Percentiles rank a stretch among this genome's conserved stretches.
Evolutionary conservation across 768 basidiomycete species (phyloP).

Genomic region (Favolaschia claudopus): DNA sequence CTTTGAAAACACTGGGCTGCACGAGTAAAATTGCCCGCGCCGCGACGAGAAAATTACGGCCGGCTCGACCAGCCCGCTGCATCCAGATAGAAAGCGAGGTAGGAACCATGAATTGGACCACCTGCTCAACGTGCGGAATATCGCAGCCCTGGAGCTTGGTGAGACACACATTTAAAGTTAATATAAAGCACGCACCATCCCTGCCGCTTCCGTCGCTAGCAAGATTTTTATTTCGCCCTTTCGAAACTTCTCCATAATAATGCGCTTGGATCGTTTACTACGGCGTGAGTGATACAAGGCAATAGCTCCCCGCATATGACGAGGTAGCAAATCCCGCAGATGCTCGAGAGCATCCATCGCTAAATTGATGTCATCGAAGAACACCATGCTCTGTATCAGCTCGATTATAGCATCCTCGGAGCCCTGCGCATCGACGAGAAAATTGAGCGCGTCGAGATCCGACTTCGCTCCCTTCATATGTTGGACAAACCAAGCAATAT

Average conservation of each 20-base stretch:
- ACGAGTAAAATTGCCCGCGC: conserved; percentile 23
- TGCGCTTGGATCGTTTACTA: conserved; percentile 18
- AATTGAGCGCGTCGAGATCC: conserved; percentile 33
- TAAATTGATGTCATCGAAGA: conserved; percentile 23
- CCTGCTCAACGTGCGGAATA: conserved; percentile 36
- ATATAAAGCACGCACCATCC: conserved; percentile 32
- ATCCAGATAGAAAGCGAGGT: conserved; percentile 30
- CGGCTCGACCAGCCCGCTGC: conserved; percentile 31
- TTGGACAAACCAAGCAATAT: conserved; percentile 33
- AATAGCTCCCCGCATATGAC: not conserved
- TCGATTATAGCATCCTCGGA: not conserved
- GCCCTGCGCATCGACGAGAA: conserved; percentile 1
- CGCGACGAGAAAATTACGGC: conserved; percentile 3
- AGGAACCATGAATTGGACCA: conserved; percentile 37
- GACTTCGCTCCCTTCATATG: too few species aligned
- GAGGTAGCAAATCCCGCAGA: conserved; percentile 4
- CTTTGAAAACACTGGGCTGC: conserved; percentile 21
- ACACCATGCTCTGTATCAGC: not conserved
- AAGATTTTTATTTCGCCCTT: conserved; percentile 33
- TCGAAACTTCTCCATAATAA: conserved; percentile 26
- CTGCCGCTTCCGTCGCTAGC: conserved; percentile 38
- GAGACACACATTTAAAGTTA: not conserved
- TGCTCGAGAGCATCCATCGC: conserved; percentile 12
- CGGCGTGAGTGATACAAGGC: conserved; percentile 20
- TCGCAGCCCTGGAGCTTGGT: conserved; percentile 30